Evolutionary conservation across 1,284 basidiomycete genomes (phyloP).

Genomic region (Porodaedalea pini): DNA sequence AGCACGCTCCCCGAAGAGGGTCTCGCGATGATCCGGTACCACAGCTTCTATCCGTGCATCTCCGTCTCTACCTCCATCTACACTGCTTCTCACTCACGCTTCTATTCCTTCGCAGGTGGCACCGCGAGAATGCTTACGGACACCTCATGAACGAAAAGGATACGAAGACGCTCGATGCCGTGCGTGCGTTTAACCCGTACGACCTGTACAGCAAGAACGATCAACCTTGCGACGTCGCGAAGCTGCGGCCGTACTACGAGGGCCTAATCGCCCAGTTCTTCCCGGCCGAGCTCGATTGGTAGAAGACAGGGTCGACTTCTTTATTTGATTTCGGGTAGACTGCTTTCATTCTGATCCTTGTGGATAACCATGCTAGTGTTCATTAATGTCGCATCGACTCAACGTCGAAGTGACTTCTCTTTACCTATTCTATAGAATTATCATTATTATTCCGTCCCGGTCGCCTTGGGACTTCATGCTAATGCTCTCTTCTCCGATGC

Average conservation of each 20-base stretch:
- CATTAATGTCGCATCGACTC: neutral
- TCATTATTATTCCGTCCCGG: neutral
- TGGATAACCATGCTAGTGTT: neutral
- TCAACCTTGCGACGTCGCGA: constrained; percentile 56
- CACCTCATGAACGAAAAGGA: constrained; percentile 76
- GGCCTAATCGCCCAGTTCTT: constrained; percentile 82
- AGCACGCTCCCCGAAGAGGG: constrained; percentile 78
- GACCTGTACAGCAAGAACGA: constrained; percentile 90
- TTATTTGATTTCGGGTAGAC: too few species aligned
- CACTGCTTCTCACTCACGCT: neutral
- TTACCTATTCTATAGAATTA: neutral
- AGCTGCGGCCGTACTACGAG: constrained; percentile 80
- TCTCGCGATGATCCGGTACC: constrained; percentile 89
- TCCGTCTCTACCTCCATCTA: neutral
- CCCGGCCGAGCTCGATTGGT: constrained; percentile 77
- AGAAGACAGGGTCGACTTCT: constrained; percentile 1
- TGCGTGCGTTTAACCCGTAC: constrained; percentile 83
- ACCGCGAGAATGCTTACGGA: constrained; percentile 77
- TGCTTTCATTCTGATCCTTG: too few species aligned
- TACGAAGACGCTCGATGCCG: constrained; percentile 57
- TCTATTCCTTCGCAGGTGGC: constrained; percentile 52
- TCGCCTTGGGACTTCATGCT: neutral
- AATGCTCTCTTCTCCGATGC: neutral
- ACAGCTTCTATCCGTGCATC: constrained; percentile 84
- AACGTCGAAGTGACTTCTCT: neutral